phyloP scores from a whole-genome alignment of 805 yeast species.

The Komagataella mondaviorum region DNA sequence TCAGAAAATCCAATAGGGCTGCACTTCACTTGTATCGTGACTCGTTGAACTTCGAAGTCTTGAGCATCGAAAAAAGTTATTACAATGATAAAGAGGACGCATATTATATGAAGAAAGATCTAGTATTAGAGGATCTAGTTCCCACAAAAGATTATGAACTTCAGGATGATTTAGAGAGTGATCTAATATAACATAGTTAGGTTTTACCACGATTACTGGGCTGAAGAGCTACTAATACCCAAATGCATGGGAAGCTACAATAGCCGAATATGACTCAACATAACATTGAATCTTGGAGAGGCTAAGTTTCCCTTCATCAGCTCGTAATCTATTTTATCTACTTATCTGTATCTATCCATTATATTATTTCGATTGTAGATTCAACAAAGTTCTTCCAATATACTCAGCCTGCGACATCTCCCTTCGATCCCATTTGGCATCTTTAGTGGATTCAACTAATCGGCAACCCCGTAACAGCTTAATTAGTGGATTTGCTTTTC shows the following conservation, averaged over 20 bases:
- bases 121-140: conserved; percentile 44
- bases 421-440: not conserved
- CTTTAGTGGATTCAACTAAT: not conserved
- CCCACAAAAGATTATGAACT: conserved; percentile 39
- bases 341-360: not conserved
- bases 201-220: not conserved
- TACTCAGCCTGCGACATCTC: not conserved
- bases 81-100: conserved; percentile 98
- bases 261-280: not conserved
- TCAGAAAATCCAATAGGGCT: conserved; percentile 85
- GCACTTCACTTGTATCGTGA: conserved; percentile 87
- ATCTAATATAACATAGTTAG: conserved; percentile 21
- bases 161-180: conserved; percentile 41
- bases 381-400: not conserved
- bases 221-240: not conserved
- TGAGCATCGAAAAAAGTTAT: conserved; percentile 73
- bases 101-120: conserved; percentile 75
- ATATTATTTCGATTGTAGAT: not conserved
- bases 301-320: too few relatives aligned
- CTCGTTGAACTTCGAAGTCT: conserved; percentile 71
- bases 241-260: too few relatives aligned
- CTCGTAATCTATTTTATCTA: not conserved
- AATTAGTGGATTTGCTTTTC: not conserved
- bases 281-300: too few relatives aligned
- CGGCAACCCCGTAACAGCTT: not conserved